These are phyloP conservation scores for Huntiella bhutanensis DNA, from an alignment of 2,329 filamentous ascomycete species.

Conservation along the genomic window DNA sequence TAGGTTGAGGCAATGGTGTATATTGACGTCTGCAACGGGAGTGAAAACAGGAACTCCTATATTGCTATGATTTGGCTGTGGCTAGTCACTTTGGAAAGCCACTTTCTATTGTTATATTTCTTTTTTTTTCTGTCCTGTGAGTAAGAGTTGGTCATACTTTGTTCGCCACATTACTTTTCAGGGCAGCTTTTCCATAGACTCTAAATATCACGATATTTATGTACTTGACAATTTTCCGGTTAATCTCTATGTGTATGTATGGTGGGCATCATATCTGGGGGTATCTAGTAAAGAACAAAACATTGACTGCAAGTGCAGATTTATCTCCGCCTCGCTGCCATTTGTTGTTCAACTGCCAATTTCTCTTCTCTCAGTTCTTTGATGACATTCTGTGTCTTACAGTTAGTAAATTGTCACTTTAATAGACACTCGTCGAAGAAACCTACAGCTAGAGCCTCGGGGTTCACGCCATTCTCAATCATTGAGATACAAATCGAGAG, in stretches of 20 bases:
- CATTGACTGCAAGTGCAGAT: too few relatives aligned
- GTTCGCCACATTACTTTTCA: too few relatives aligned
- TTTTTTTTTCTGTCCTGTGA: too few relatives aligned
- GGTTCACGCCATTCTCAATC: slow-evolving; percentile 93
- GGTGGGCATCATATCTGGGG: too few relatives aligned
- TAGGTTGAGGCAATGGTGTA: background rate
- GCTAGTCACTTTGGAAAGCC: too few relatives aligned
- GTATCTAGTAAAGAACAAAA: too few relatives aligned
- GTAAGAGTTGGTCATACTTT: too few relatives aligned
- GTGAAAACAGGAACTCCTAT: slow-evolving; percentile 2
- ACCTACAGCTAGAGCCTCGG: slow-evolving; percentile 78
- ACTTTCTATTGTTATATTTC: too few relatives aligned
- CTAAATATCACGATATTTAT: too few relatives aligned
- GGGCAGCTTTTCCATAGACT: too few relatives aligned
- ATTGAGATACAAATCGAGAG: slow-evolving; percentile 90
- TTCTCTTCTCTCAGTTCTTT: slow-evolving; percentile 40
- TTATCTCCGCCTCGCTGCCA: slow-evolving; percentile 15
- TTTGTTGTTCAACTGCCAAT: slow-evolving; percentile 28
- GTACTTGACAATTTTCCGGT: too few relatives aligned
- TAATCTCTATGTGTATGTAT: too few relatives aligned
- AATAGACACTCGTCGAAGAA: background rate
- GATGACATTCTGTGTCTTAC: slow-evolving; percentile 30
- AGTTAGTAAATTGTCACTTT: background rate
- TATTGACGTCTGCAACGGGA: background rate
- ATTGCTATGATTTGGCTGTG: background rate